A percentile compares a stretch with the other conserved stretches of the same genome.
phyloP scores from a whole-genome alignment of 129 eudicot species.

The Artemisia argyi region DNA sequence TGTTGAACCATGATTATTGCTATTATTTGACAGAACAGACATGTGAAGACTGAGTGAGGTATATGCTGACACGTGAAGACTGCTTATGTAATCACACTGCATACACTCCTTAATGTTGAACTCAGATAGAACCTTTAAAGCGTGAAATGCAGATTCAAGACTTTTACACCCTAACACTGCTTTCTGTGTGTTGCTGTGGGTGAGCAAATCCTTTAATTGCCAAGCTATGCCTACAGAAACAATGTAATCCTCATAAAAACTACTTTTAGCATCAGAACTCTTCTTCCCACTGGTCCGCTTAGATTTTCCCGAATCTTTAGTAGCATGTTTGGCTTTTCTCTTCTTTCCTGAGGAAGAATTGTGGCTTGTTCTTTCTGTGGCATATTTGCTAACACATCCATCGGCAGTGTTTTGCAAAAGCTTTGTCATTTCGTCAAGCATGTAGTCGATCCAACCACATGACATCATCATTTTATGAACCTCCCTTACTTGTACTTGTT shows the following conservation, averaged over 20 bases:
- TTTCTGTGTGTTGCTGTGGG: conserved; percentile 45
- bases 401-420: conserved; percentile 57
- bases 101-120: conserved; percentile 58
- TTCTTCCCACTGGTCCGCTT: conserved; percentile 35
- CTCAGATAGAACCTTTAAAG: conserved; percentile 74
- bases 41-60: conserved; percentile 67
- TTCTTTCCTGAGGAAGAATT: conserved; percentile 38
- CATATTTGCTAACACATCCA: conserved; percentile 45
- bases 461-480: conserved; percentile 80
- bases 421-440: conserved; percentile 55
- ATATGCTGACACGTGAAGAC: conserved; percentile 56
- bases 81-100: conserved; percentile 51
- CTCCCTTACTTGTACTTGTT: conserved; percentile 70
- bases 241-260: conserved; percentile 54
- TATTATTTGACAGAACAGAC: conserved; percentile 41
- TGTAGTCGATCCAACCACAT: conserved; percentile 65
- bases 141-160: conserved; percentile 39
- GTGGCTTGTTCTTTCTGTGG: conserved; percentile 40
- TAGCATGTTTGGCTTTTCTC: conserved; percentile 48
- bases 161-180: conserved; percentile 47
- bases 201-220: conserved; percentile 89
- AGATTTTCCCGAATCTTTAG: conserved; percentile 37
- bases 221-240: conserved; percentile 70
- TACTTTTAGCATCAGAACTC: conserved; percentile 27
- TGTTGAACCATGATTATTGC: conserved; percentile 32